These are phyloP conservation scores for Zymoseptoria ardabiliae DNA, from an alignment of 2,329 filamentous ascomycete species.

Conservation along the genomic window DNA sequence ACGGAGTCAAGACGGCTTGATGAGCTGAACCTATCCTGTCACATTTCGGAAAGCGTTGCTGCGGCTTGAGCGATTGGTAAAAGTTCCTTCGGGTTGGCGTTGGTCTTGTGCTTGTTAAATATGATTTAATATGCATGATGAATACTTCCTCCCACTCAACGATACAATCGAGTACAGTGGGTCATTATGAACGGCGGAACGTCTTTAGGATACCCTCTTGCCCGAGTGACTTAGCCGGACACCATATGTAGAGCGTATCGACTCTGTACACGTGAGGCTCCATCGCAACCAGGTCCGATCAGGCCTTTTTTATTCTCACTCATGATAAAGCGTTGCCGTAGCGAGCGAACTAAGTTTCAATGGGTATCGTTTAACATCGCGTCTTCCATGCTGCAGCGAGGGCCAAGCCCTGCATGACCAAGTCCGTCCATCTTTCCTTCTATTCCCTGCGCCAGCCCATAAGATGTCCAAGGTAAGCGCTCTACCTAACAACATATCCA, in stretches of 20 bases:
- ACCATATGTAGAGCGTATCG: too few species aligned
- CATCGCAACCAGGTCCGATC: too few species aligned
- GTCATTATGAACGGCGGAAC: neutral
- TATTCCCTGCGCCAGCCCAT: neutral
- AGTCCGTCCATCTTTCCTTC: neutral
- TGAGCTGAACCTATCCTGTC: neutral
- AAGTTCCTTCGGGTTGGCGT: neutral
- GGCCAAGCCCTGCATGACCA: neutral
- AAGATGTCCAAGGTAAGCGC: neutral
- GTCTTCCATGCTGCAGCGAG: neutral
- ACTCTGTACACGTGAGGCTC: too few species aligned
- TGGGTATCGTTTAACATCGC: neutral
- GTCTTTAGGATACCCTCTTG: neutral
- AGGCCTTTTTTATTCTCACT: too few species aligned
- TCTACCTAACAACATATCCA: neutral
- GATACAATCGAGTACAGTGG: too few species aligned
- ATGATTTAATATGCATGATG: neutral
- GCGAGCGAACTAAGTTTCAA: neutral
- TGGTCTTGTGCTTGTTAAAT: neutral
- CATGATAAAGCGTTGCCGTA: neutral
- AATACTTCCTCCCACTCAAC: neutral
- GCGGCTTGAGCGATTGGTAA: neutral
- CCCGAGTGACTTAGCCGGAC: too few species aligned
- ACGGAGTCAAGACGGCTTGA: constrained; percentile 30
- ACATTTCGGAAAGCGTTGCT: neutral